These are phyloP conservation scores for Solanum lycopersicoides DNA, from an alignment of 257 asterid genomes.

Conservation along the genomic window DNA sequence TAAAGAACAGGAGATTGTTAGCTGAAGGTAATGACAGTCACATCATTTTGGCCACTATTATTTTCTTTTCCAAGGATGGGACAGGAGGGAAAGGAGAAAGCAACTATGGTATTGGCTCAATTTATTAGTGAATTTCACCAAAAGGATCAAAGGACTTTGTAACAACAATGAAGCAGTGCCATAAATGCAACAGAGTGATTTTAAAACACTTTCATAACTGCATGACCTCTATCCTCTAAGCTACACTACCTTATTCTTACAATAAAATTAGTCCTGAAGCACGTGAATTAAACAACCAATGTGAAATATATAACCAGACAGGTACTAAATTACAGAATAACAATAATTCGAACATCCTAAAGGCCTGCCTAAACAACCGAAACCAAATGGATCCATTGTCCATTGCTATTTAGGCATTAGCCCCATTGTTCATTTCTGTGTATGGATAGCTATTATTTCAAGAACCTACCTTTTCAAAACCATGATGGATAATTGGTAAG, in stretches of 20 bases:
- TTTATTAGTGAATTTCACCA: neutral
- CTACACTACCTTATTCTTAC: neutral
- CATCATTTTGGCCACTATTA: neutral
- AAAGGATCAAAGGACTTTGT: neutral
- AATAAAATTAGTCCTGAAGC: neutral
- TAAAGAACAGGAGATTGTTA: neutral
- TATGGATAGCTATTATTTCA: neutral
- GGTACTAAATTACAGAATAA: neutral
- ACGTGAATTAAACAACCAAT: neutral
- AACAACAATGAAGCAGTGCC: neutral
- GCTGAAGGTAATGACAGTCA: neutral
- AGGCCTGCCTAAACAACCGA: neutral
- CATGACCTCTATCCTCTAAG: neutral
- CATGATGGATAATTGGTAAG: constrained; percentile 86
- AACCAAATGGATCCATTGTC: neutral
- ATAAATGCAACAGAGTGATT: neutral
- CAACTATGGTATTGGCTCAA: neutral
- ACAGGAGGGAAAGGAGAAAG: neutral
- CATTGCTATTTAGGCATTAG: neutral
- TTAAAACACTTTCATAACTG: neutral
- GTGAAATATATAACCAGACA: neutral
- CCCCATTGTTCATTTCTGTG: neutral
- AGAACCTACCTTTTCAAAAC: constrained; percentile 67
- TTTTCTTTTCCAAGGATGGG: neutral
- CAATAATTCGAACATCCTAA: neutral